Base-by-base conservation (phyloP, 78 protist genomes). In the Tieghemostelium lacteum region DNA sequence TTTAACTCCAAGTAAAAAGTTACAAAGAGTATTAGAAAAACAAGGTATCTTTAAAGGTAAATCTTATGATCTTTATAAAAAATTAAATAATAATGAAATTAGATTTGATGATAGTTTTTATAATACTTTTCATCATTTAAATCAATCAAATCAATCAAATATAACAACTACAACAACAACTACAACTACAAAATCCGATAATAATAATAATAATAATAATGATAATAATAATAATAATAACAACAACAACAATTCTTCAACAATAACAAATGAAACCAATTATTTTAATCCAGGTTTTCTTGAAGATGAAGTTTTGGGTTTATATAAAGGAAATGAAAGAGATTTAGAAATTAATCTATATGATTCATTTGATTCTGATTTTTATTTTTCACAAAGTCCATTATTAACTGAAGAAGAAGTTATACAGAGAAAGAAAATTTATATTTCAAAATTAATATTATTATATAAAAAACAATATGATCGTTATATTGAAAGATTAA, bases 401-500 rank as follows among this genome's bases (percentile, higher is more conserved):
- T 12, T 49, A 31, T 20, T 75, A 1, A 55, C 93, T 4, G 85
- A 86, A 14, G 86, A 73, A 12, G 87, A 73, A 45, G 22, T 58
- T 7, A 55, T 86, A 26, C 85, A 75, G 57, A 22, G 93, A 61
- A 70, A 66, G 42, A 70, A 57, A n/a, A 39, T 86, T 26, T 73
- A 73, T 62, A 63, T 75, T 34, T 70, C 86, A 65, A 75, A 66
- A 57, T 24, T 73, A 42, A 75, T 73, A 4, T 24, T 73, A 36
- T 33, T 75, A 28, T 75, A 86, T 33, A 86, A 66, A 49, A 86
- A 86, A 40, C 85, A 86, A 61, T 57, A 73, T 67, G 36, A 17
- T 52, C 36, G 86, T 73, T 54, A 67, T 57, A 71, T 42, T 62
- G 86, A 86, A 73, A 70, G 86, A 70, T 50, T 83, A 42, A 83